These are phyloP conservation scores for Scenedesmus sp. DNA, from an alignment of 163 green algal species.

Conservation along the genomic window DNA sequence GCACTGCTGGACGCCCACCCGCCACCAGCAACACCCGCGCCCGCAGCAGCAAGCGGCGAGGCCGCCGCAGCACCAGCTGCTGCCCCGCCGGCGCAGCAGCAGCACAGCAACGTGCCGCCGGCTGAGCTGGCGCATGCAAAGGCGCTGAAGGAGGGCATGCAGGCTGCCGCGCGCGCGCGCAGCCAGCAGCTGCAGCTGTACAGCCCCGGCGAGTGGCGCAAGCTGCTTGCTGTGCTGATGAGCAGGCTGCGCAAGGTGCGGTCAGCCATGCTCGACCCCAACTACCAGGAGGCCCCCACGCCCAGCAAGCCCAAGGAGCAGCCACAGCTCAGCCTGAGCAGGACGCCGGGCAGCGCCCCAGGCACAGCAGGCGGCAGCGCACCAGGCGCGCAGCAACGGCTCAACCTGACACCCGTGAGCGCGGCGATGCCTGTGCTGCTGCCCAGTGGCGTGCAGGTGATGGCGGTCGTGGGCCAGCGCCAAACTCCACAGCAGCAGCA, in stretches of 20 bases:
- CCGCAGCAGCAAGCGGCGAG: constrained; percentile 7
- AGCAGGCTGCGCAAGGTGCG: constrained; percentile 28
- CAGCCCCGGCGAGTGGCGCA: constrained; percentile 16
- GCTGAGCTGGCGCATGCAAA: not conserved
- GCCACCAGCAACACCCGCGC: constrained; percentile 15
- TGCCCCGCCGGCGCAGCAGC: not conserved
- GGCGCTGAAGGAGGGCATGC: not conserved
- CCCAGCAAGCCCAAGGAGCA: constrained; percentile 13
- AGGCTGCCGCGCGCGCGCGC: not conserved
- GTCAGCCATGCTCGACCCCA: constrained; percentile 43
- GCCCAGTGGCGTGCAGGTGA: constrained; percentile 5
- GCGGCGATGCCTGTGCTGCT: not conserved
- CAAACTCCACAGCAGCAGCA: constrained; percentile 4
- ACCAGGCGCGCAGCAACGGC: constrained; percentile 40
- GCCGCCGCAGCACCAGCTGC: constrained; percentile 1
- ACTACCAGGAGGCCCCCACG: constrained; percentile 23
- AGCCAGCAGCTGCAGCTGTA: constrained; percentile 12
- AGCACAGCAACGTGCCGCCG: not conserved
- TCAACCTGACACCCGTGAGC: constrained; percentile 3
- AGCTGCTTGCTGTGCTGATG: constrained; percentile 11
- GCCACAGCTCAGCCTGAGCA: constrained; percentile 18
- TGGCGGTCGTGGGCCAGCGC: not conserved
- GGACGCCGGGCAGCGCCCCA: not conserved
- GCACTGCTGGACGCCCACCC: not conserved
- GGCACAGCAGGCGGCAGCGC: not conserved